These are phyloP conservation scores for Xerocomus brunneocitrinus DNA, from an alignment of 768 basidiomycete genomes.

Conservation along the genomic window DNA sequence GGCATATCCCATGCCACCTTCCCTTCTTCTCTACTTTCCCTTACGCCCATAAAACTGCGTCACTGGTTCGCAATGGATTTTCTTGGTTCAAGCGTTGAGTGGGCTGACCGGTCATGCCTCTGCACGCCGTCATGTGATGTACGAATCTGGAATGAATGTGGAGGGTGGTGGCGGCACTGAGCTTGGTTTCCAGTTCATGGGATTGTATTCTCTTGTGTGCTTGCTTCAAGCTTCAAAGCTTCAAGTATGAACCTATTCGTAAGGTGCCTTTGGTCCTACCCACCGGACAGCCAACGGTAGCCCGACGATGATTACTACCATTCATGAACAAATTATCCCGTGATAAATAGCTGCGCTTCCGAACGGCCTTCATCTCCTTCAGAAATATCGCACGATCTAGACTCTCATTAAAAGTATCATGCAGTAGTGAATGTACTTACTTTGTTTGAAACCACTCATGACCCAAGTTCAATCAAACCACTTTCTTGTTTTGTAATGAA, in stretches of 20 bases:
- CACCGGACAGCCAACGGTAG: too few relatives aligned
- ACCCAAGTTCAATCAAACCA: slow-evolving; percentile 2
- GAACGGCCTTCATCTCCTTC: too few relatives aligned
- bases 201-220: neutral
- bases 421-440: neutral
- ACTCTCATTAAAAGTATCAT: too few relatives aligned
- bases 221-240: too few relatives aligned
- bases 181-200: too few relatives aligned
- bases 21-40: neutral
- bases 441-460: neutral
- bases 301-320: too few relatives aligned
- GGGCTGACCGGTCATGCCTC: neutral
- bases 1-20: neutral
- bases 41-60: neutral
- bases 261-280: too few relatives aligned
- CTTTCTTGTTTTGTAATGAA: slow-evolving; percentile 7
- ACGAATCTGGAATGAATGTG: neutral
- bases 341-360: too few relatives aligned
- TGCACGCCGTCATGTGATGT: neutral
- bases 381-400: too few relatives aligned
- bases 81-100: slow-evolving; percentile 5
- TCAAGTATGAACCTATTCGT: too few relatives aligned
- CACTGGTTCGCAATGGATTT: slow-evolving; percentile 4
- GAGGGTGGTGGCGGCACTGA: neutral
- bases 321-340: too few relatives aligned